These are phyloP conservation scores for Elongisporangium prolatum DNA, from an alignment of 352 stramenopile species.

Conservation along the genomic window DNA sequence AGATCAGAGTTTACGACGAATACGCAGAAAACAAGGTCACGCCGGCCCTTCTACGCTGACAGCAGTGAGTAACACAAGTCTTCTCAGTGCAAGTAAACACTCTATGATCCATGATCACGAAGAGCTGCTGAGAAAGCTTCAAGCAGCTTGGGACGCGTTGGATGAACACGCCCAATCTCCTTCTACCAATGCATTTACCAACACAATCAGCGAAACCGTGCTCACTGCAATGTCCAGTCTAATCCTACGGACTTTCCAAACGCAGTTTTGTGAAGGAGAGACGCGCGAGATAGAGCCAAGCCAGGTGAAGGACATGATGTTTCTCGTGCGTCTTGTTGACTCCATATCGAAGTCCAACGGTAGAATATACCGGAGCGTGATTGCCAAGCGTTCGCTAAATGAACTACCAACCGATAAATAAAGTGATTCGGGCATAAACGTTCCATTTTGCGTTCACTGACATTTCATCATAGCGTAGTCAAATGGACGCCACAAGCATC, in stretches of 20 bases:
- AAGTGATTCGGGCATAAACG: not conserved
- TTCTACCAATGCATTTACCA: conserved; percentile 15
- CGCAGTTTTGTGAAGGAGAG: conserved; percentile 30
- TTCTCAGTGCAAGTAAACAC: conserved; percentile 2
- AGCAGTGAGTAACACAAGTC: conserved; percentile 8
- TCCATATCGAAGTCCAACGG: conserved; percentile 27
- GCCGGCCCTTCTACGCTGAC: conserved; percentile 3
- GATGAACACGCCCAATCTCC: not conserved
- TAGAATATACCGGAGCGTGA: conserved; percentile 24
- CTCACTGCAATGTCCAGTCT: conserved; percentile 51
- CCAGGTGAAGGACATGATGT: conserved; percentile 33
- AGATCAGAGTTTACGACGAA: conserved; percentile 34
- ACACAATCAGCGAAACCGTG: conserved; percentile 32
- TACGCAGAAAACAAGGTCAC: conserved; percentile 21
- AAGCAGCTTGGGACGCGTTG: conserved; percentile 14
- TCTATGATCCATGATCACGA: conserved; percentile 5
- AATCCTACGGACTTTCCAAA: conserved; percentile 48
- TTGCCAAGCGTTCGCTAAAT: conserved; percentile 2
- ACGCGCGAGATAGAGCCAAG: conserved; percentile 10
- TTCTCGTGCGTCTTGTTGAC: conserved; percentile 41
- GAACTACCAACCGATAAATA: not conserved
- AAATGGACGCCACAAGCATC: not conserved
- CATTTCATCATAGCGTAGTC: not conserved
- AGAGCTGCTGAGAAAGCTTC: conserved; percentile 18
- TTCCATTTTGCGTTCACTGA: not conserved